Evolutionary conservation across 1,284 basidiomycete genomes (phyloP).

Genomic region (Hymenochaete sp.): DNA sequence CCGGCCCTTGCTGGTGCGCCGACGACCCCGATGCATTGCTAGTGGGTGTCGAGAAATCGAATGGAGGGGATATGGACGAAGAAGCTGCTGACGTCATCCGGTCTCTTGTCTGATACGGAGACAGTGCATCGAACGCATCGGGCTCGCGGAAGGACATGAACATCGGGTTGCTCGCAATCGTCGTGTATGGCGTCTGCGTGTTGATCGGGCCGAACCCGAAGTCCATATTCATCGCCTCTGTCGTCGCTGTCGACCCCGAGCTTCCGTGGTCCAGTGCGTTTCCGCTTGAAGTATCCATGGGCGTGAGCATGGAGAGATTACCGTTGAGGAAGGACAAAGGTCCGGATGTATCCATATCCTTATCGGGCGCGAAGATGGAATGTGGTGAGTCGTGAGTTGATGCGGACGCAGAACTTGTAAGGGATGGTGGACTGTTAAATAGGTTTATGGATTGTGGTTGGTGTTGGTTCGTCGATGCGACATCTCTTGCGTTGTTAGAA

Average conservation of each 20-base stretch:
- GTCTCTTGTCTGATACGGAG: no score
- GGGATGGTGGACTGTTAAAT: conserved; percentile 20
- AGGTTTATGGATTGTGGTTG: conserved; percentile 19
- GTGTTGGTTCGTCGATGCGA: conserved; percentile 19
- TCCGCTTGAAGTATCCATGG: no score
- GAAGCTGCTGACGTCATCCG: no score
- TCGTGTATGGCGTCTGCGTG: conserved; percentile 45
- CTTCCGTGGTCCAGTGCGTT: no score
- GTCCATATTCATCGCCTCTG: conserved; percentile 53
- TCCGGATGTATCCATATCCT: conserved; percentile 41
- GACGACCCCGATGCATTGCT: no score
- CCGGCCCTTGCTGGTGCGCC: no score
- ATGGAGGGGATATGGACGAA: no score
- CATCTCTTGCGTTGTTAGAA: conserved; percentile 14
- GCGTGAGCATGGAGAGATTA: conserved; percentile 49
- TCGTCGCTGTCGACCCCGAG: conserved; percentile 39
- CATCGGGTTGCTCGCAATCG: conserved; percentile 68
- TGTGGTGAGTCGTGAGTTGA: conserved; percentile 28
- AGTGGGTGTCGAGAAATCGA: no score
- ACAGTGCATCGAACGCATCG: conserved; percentile 24
- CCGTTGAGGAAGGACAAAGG: conserved; percentile 60
- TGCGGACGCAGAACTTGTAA: conserved; percentile 25
- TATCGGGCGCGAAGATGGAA: conserved; percentile 26
- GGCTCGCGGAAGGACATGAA: conserved; percentile 73
- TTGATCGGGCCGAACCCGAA: conserved; percentile 35